Evolutionary conservation across 1,139 yeast species (phyloP).

Genomic region (Kodamaea ohmeri): DNA sequence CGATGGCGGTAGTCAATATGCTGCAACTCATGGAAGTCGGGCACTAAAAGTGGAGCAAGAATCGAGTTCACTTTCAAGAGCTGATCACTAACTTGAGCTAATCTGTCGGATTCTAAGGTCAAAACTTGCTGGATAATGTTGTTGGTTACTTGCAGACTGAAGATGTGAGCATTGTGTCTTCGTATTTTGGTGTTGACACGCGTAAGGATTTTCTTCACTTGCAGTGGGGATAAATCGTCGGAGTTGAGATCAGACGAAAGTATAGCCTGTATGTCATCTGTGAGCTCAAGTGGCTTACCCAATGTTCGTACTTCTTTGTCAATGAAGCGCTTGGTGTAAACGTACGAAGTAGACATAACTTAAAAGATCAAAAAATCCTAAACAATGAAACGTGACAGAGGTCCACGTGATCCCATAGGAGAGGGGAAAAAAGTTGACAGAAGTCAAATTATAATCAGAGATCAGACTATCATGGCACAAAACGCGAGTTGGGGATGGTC

Average conservation of each 20-base stretch:
- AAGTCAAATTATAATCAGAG: too few species aligned
- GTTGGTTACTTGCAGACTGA: conserved; percentile 31
- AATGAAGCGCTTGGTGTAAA: conserved; percentile 31
- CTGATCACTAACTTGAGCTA: conserved; percentile 28
- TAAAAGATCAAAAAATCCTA: too few species aligned
- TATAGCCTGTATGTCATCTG: conserved; percentile 16
- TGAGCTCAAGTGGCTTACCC: conserved; percentile 24
- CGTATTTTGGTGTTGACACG: conserved; percentile 29
- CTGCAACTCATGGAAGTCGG: conserved; percentile 20
- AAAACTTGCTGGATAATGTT: conserved; percentile 38
- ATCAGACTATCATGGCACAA: too few species aligned
- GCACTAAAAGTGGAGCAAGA: conserved; percentile 31
- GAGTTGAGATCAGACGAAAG: conserved; percentile 10
- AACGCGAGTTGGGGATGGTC: too few species aligned
- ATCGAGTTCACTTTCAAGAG: conserved; percentile 23
- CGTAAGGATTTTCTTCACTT: conserved; percentile 24
- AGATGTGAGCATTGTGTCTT: conserved; percentile 30
- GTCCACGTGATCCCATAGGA: too few species aligned
- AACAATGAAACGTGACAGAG: background rate
- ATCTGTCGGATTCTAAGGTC: conserved; percentile 32
- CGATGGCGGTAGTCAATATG: conserved; percentile 13
- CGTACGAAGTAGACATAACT: conserved; percentile 16
- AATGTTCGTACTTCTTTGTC: conserved; percentile 28
- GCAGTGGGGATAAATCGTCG: conserved; percentile 18
- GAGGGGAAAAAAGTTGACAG: too few species aligned